Evolutionary conservation across 441 rosid species (phyloP).

Genomic region (Omphalea diandra): DNA sequence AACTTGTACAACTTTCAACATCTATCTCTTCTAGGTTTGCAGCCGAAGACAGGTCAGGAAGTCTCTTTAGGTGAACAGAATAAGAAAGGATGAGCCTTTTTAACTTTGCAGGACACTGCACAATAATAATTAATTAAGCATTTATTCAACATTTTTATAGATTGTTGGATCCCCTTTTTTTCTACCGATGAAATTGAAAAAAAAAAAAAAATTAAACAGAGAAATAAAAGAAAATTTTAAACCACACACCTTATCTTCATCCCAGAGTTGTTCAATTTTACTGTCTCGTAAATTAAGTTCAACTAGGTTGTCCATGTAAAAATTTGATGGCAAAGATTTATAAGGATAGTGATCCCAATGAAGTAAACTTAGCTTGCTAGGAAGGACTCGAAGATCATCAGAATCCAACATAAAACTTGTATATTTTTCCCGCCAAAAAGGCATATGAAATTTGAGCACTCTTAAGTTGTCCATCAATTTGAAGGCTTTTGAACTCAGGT

Average conservation of each 20-base stretch:
- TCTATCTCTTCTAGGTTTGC: neutral
- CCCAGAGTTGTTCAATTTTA: neutral
- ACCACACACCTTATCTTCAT: constrained; percentile 1
- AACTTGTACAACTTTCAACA: neutral
- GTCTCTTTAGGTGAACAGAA: neutral
- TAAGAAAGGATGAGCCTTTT: neutral
- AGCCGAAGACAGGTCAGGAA: constrained; percentile 3
- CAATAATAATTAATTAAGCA: neutral
- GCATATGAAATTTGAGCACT: neutral
- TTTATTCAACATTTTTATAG: too few species aligned
- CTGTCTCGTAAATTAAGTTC: neutral
- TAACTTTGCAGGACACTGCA: neutral
- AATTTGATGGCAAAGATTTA: neutral
- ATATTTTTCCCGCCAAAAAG: neutral
- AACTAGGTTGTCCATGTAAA: constrained; percentile 2
- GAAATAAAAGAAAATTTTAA: neutral
- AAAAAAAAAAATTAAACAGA: neutral
- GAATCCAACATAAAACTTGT: neutral
- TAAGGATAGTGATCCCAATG: neutral
- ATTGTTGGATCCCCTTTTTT: neutral
- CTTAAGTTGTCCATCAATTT: neutral
- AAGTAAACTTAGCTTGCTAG: neutral
- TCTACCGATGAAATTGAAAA: neutral
- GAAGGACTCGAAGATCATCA: neutral
- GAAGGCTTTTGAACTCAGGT: neutral